Evolutionary conservation across 2,329 filamentous ascomycete species (phyloP).

Genomic region (Penicillium sp.): DNA sequence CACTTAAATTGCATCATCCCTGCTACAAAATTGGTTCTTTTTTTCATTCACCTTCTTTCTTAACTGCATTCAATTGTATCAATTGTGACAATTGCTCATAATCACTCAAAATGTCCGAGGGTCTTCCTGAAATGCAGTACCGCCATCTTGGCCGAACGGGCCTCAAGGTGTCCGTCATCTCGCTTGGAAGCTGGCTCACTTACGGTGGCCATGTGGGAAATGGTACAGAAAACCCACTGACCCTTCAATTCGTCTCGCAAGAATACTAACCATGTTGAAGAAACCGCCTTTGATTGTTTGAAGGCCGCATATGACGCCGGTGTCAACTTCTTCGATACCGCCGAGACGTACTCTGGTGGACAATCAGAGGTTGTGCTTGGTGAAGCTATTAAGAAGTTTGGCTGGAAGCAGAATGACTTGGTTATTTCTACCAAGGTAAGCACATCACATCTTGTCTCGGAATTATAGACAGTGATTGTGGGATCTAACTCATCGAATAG

Average conservation of each 20-base stretch:
- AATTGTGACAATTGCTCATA: not conserved
- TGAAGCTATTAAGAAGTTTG: slow-evolving; percentile 61
- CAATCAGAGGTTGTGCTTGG: slow-evolving; percentile 63
- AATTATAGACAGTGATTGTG: not conserved
- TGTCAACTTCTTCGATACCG: slow-evolving; percentile 64
- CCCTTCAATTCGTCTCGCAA: not conserved
- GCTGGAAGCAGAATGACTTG: slow-evolving; percentile 63
- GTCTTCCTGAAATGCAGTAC: slow-evolving; percentile 56
- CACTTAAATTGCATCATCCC: slow-evolving; percentile 4
- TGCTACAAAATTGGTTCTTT: not conserved
- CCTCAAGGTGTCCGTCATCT: slow-evolving; percentile 75
- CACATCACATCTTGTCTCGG: not conserved
- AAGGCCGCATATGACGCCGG: slow-evolving; percentile 63
- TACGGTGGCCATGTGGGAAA: slow-evolving; percentile 75
- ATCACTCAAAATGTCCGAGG: slow-evolving; percentile 26
- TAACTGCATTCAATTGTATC: not conserved
- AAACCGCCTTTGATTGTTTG: slow-evolving; percentile 50
- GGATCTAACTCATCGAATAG: slow-evolving; percentile 33
- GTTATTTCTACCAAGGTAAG: slow-evolving; percentile 63
- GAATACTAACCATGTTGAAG: slow-evolving; percentile 14
- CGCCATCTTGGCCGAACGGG: slow-evolving; percentile 74
- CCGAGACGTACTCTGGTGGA: slow-evolving; percentile 60
- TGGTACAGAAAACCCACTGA: slow-evolving; percentile 49
- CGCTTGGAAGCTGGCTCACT: slow-evolving; percentile 67
- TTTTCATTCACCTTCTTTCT: slow-evolving; percentile 4